Percentiles rank a stretch among this genome's conserved stretches.
Conservation (phyloP, 306 rosid species). For the Medicago ruthenica region DNA sequence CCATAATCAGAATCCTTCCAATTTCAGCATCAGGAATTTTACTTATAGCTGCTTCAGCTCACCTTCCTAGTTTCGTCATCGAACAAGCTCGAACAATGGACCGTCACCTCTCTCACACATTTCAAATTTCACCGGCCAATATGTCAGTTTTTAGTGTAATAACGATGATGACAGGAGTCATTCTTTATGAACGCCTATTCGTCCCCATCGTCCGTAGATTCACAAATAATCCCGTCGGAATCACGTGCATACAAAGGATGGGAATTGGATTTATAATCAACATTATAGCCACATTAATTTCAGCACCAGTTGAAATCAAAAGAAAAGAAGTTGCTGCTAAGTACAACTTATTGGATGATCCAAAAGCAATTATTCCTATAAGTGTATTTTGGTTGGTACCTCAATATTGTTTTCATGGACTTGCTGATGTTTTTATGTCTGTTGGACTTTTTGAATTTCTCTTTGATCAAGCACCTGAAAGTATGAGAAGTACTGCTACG, state of each 20-base stretch:
- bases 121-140: conserved; percentile 67
- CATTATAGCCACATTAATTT: conserved; percentile 57
- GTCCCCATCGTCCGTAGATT: conserved; percentile 59
- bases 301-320: conserved; percentile 58
- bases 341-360: conserved; percentile 57
- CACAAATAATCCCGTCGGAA: conserved; percentile 62
- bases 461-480: conserved; percentile 79
- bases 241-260: conserved; percentile 81
- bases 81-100: conserved; percentile 80
- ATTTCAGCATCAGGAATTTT: conserved; percentile 65
- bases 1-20: conserved; percentile 68
- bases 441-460: conserved; percentile 83
- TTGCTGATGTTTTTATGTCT: conserved; percentile 70
- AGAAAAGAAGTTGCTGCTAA: conserved; percentile 61
- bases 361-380: conserved; percentile 58
- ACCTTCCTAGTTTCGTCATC: conserved; percentile 62
- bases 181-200: conserved; percentile 69
- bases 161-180: conserved; percentile 61
- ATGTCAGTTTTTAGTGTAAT: conserved; percentile 61
- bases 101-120: conserved; percentile 54
- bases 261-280: conserved; percentile 66
- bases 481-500: conserved; percentile 73
- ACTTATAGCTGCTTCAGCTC: conserved; percentile 61
- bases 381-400: conserved; percentile 85
- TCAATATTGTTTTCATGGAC: conserved; percentile 64